Base-by-base conservation (phyloP, 306 rosid genomes). In the Dryas octopetala region DNA sequence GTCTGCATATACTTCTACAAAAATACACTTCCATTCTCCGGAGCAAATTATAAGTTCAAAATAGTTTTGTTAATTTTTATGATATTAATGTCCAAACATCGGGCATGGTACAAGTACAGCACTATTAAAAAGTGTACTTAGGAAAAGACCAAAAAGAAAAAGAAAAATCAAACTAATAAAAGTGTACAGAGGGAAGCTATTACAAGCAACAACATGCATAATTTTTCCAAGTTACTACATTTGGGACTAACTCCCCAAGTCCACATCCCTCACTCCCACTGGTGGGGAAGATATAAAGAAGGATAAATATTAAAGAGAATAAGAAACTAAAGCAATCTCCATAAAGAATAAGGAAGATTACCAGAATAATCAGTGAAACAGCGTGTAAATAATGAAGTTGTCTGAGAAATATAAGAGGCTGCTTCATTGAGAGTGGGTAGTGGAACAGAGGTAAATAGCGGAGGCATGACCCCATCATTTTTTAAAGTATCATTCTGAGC, bases 331-430 rank as follows among this genome's bases (percentile, higher is more conserved):
- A 62, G 1, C 68, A 41, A 73, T 19, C 28, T 17, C 32, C 41
- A 69, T 9, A 55, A 26, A 7, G 49, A 48, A 49, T n/a, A 72
- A 78, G 63, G 55, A 78, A 67, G 73, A 77, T 81, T 84, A 87
- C 99, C 98, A 73, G 97, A 89, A 84, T 52, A 70, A 85, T 95
- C 97, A 40, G 96, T 81, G 81, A 95, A 95, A 86, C 97, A 95
- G 26, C 93, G 80, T 46, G 96, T 77, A 13, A 95, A 55, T 82
- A 76, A 92, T 48, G 97, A 87, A n/a, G 99, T 88, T 78, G 96
- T 92, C 81, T 89, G 96, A 66, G 97, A 88, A 65, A 96, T 71
- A 82, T 92, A 96, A 70, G 98, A 85, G 61, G 98, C 97, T 70
- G 98, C 99, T 0, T 88, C 97, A 74, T 86, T 88, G 61, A 96